These are phyloP conservation scores for Aspergillus kassunensis DNA, from an alignment of 495 filamentous ascomycete species.

Conservation along the genomic window DNA sequence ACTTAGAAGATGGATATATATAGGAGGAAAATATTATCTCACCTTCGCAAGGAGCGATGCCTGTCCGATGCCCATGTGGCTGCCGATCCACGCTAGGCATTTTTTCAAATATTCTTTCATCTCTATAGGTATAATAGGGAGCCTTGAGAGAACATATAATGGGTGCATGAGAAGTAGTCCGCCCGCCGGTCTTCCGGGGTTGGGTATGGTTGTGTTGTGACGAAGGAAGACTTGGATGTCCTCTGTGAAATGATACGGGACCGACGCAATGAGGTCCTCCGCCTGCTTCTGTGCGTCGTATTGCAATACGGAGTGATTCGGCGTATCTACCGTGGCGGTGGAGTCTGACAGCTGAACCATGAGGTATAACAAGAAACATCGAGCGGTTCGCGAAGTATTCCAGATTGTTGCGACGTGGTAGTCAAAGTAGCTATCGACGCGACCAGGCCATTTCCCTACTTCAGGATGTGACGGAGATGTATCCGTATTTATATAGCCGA, in stretches of 20 bases:
- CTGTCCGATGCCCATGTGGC: slow-evolving; percentile 32
- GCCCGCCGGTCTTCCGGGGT: slow-evolving; percentile 23
- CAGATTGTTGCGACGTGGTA: slow-evolving; percentile 26
- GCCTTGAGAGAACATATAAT: slow-evolving; percentile 22
- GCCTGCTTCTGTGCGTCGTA: slow-evolving; percentile 7
- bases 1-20: background rate
- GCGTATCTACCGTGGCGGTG: slow-evolving; percentile 2
- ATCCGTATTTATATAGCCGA: slow-evolving; percentile 3
- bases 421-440: slow-evolving; percentile 22
- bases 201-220: slow-evolving; percentile 7
- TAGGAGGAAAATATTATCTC: background rate
- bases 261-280: slow-evolving; percentile 26
- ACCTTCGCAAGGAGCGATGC: slow-evolving; percentile 22
- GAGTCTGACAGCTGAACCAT: slow-evolving; percentile 14
- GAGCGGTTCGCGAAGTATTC: slow-evolving; percentile 27
- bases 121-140: slow-evolving; percentile 19
- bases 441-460: slow-evolving; percentile 21
- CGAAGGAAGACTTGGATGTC: slow-evolving; percentile 26
- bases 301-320: background rate
- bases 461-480: background rate
- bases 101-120: slow-evolving; percentile 22
- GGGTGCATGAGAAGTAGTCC: slow-evolving; percentile 33
- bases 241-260: slow-evolving; percentile 30
- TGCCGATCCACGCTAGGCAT: slow-evolving; percentile 28
- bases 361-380: slow-evolving; percentile 19